Evolutionary conservation across 176 grass and related monocot species (phyloP).

Genomic region (Carex littledalei): DNA sequence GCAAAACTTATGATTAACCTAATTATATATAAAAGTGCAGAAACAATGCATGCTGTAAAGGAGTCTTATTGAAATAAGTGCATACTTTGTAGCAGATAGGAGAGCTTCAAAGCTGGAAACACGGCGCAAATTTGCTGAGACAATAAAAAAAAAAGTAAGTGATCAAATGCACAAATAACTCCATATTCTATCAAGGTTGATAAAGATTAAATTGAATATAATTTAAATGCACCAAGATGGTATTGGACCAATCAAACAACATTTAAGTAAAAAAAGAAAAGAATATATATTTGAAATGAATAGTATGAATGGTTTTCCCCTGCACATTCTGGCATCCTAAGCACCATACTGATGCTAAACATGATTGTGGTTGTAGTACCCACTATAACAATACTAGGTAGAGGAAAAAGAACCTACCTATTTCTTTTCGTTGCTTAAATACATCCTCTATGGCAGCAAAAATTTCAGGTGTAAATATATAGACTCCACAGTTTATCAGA

Average conservation of each 20-base stretch:
- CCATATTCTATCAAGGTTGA: background rate
- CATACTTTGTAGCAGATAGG: conserved; percentile 93
- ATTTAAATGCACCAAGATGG: background rate
- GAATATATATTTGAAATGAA: background rate
- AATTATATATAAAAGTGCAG: background rate
- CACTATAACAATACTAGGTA: background rate
- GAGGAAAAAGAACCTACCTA: conserved; percentile 39
- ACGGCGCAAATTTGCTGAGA: conserved; percentile 91
- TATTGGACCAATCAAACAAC: background rate
- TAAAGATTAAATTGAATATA: background rate
- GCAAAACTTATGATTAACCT: background rate
- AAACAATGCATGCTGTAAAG: background rate
- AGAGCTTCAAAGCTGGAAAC: conserved; percentile 91
- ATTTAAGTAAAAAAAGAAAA: background rate
- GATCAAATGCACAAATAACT: background rate
- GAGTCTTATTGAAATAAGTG: background rate
- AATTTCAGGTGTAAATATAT: conserved; percentile 97
- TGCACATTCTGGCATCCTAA: background rate
- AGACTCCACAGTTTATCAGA: conserved; percentile 95
- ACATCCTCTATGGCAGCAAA: conserved; percentile 85
- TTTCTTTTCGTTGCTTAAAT: conserved; percentile 75
- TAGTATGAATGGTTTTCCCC: background rate
- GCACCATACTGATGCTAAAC: background rate
- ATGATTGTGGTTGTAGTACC: background rate
- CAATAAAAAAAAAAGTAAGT: background rate